Evolutionary conservation across 345 rosid species (phyloP), one percentile per base, ranked within the genome.

Genomic region (Hibiscus trionum): DNA sequence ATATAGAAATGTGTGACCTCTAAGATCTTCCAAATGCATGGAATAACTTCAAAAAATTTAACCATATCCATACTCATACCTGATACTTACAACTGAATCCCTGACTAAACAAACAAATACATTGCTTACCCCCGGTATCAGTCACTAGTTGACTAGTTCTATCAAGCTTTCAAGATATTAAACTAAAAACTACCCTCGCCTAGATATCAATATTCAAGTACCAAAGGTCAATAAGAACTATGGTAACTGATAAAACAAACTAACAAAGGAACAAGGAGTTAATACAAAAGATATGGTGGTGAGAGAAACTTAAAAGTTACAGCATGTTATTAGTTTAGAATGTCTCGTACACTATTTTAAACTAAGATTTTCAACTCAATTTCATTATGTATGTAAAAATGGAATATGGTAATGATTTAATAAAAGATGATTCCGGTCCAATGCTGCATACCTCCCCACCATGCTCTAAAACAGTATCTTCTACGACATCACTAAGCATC

Each of bases 401-500:
- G 61, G 31, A 75, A 7, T n/a, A 15, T 12, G 19, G 24, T 59
- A 57, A 15, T 26, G 37, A 66, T 66, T 46, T 7, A 26, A 7
- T 14, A 37, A 57, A 56, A 56, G 50, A 42, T 19, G 8, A 24
- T 56, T 35, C 19, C 0, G 35, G 59, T 68, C 44, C 33, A 57
- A 70, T 57, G 35, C 16, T 61, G 49, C 80, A 71, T 83, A 94
- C 97, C 91, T 91, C 97, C 62, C 97, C 97, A 70, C 99, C 97
- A 66, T 91, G 88, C 82, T 89, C 97, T 73, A 92, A 79, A 50
- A 92, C 97, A 42, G 92, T 89, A 66, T 90, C 99, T 82, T 90
- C 93, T 61, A 95, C 97, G 37, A 89, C 96, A 86, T 95, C 97
- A 72, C 90, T 92, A 50, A 95, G 88, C 99, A 92, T 95, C 82